These are phyloP conservation scores for Isabelozyma gotoi DNA, from an alignment of 805 yeast species.

Conservation along the genomic window DNA sequence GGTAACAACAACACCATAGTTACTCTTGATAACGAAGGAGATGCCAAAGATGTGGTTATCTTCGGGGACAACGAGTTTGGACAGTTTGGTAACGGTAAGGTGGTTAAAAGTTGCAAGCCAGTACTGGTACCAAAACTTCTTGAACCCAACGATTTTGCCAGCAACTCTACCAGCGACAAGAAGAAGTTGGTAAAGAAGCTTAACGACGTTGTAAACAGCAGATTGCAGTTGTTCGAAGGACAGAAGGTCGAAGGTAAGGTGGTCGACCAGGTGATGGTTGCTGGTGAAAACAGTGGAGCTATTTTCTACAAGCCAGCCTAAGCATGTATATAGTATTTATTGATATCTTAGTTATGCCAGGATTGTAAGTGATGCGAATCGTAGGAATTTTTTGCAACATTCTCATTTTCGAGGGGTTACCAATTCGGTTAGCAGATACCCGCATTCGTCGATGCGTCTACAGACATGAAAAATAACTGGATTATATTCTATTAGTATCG, in stretches of 20 bases:
- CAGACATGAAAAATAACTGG: not conserved
- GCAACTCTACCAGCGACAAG: constrained; percentile 10
- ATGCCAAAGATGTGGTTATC: constrained; percentile 54
- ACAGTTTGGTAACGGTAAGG: constrained; percentile 83
- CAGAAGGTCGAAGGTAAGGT: constrained; percentile 22
- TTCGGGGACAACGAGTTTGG: constrained; percentile 88
- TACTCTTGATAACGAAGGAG: constrained; percentile 48
- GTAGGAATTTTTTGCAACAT: too few species aligned
- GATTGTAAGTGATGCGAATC: too few species aligned
- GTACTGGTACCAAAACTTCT: constrained; percentile 51
- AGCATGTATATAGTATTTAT: not conserved
- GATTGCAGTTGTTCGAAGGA: constrained; percentile 45
- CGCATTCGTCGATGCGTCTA: too few species aligned
- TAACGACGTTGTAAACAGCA: constrained; percentile 34
- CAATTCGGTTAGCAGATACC: not conserved
- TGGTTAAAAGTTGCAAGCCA: constrained; percentile 58
- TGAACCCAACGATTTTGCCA: constrained; percentile 48
- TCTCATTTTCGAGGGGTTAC: too few species aligned
- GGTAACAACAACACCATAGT: constrained; percentile 69
- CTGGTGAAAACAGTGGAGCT: constrained; percentile 64
- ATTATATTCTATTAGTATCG: not conserved
- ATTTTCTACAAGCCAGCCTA: constrained; percentile 50
- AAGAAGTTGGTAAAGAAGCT: constrained; percentile 28
- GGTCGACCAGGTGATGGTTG: constrained; percentile 56
- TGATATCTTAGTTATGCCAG: not conserved